Evolutionary conservation across 2,329 filamentous ascomycete species (phyloP).

Genomic region (Ophiostoma himal-ulmi): DNA sequence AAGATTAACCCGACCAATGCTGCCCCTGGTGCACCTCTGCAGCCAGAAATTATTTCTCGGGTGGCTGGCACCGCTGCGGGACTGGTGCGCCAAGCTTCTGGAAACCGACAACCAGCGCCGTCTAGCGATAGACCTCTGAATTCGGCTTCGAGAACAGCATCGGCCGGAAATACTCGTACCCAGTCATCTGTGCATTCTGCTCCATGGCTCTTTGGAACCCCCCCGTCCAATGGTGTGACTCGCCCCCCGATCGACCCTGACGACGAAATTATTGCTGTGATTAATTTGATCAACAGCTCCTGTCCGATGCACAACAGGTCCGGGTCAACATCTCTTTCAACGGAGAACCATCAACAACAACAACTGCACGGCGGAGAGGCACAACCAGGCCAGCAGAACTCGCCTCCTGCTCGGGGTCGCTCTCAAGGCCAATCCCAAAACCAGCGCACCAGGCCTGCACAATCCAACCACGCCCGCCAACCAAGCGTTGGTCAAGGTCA

Average conservation of each 20-base stretch:
- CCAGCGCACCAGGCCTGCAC: not conserved
- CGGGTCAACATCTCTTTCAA: not conserved
- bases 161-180: not conserved
- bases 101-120: not conserved
- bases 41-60: not conserved
- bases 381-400: not conserved
- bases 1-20: constrained; percentile 14
- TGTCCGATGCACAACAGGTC: constrained; percentile 20
- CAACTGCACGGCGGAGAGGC: not conserved
- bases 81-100: not conserved
- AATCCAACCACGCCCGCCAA: not conserved
- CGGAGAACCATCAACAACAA: not conserved
- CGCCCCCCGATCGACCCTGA: constrained; percentile 6
- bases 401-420: not conserved
- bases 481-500: not conserved
- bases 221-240: not conserved
- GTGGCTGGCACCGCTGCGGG: not conserved
- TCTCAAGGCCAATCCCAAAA: not conserved
- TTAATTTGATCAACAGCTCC: constrained; percentile 13
- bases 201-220: constrained; percentile 13
- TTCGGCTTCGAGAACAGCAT: not conserved
- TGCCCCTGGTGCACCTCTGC: not conserved
- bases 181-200: not conserved
- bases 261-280: constrained; percentile 25
- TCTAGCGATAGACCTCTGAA: not conserved